Conservation (phyloP, 2,329 filamentous ascomycete species). For the Aspergillus jensenii region DNA sequence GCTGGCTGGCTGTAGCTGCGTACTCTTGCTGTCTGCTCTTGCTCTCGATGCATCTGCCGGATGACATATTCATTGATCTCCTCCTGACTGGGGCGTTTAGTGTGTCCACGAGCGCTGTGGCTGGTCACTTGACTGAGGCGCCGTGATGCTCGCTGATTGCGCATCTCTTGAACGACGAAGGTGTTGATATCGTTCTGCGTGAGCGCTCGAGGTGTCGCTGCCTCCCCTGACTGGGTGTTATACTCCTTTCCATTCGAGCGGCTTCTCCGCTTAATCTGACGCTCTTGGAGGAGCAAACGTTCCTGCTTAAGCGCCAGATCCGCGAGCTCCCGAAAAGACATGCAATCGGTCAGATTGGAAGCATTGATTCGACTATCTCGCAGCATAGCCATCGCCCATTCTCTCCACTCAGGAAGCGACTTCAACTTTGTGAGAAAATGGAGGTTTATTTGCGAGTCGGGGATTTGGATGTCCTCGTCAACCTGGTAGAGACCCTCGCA, state of each 20-base stretch:
- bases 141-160: constrained; percentile 6
- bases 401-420: constrained; percentile 24
- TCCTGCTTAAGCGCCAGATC: constrained; percentile 24
- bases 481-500: constrained; percentile 27
- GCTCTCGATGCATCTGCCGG: constrained; percentile 27
- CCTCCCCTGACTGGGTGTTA: neutral
- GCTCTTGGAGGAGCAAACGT: constrained; percentile 5
- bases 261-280: neutral
- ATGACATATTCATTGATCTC: constrained; percentile 31
- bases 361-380: constrained; percentile 23
- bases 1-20: constrained; percentile 25
- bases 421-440: constrained; percentile 28
- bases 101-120: constrained; percentile 14
- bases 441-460: constrained; percentile 26
- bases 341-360: constrained; percentile 17
- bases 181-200: constrained; percentile 29
- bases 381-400: constrained; percentile 27
- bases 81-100: constrained; percentile 28
- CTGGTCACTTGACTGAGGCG: constrained; percentile 6
- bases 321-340: constrained; percentile 26
- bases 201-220: constrained; percentile 9
- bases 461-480: constrained; percentile 24
- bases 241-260: neutral
- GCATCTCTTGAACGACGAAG: constrained; percentile 28
- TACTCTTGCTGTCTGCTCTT: constrained; percentile 19